A percentile compares a stretch with the other conserved stretches of the same genome.
Evolutionary conservation across 768 basidiomycete genomes (phyloP).

Genomic region (Cantharellus anzutake): DNA sequence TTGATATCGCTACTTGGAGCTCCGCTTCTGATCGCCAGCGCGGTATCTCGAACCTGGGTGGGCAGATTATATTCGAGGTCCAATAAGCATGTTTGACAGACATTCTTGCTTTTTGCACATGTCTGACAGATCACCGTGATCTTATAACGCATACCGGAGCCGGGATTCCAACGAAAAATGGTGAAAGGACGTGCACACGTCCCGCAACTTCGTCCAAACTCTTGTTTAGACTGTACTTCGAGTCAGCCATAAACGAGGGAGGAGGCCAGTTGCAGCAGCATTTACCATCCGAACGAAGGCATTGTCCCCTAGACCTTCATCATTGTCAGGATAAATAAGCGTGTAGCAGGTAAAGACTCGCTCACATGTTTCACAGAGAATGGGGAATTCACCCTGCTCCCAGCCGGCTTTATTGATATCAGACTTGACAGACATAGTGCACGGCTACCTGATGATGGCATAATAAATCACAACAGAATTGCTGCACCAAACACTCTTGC

Average conservation of each 20-base stretch:
- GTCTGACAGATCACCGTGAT: slow-evolving; percentile 95
- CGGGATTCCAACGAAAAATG: slow-evolving; percentile 97
- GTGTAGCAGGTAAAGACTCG: slow-evolving; percentile 8
- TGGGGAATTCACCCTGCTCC: slow-evolving; percentile 87
- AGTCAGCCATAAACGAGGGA: neutral
- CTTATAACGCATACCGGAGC: slow-evolving; percentile 83
- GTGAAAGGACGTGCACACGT: slow-evolving; percentile 94
- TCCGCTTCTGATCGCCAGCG: slow-evolving; percentile 62
- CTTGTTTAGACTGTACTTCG: slow-evolving; percentile 69
- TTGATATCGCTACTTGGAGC: slow-evolving; percentile 97
- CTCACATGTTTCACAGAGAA: slow-evolving; percentile 84
- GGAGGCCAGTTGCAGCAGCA: slow-evolving; percentile 1
- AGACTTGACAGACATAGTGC: slow-evolving; percentile 30
- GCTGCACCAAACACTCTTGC: too few species aligned
- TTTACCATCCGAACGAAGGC: slow-evolving; percentile 90
- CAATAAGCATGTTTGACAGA: slow-evolving; percentile 93
- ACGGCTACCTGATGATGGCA: too few species aligned
- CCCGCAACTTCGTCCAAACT: slow-evolving; percentile 88
- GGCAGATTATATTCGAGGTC: slow-evolving; percentile 94
- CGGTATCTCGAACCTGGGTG: slow-evolving; percentile 93
- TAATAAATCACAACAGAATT: too few species aligned
- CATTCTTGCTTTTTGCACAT: slow-evolving; percentile 88
- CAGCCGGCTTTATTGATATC: slow-evolving; percentile 90
- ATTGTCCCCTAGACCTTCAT: slow-evolving; percentile 63
- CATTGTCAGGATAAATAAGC: neutral